phyloP scores from a whole-genome alignment of 352 stramenopile genomes.

The Phytophthora europaea region DNA sequence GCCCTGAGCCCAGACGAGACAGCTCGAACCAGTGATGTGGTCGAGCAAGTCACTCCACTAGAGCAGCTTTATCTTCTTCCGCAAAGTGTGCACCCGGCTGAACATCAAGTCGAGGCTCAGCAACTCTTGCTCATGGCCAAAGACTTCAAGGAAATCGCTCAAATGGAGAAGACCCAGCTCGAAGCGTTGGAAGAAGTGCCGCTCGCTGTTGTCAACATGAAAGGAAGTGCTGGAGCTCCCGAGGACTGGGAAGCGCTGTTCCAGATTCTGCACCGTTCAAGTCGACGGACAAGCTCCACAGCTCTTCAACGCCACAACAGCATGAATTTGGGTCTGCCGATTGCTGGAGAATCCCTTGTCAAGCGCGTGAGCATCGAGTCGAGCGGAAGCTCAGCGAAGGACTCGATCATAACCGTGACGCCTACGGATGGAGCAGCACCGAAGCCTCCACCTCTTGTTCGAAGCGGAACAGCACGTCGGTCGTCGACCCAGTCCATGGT shows the following conservation, averaged over 20 bases:
- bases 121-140: conserved; percentile 44
- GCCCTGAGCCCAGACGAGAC: not conserved
- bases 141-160: conserved; percentile 35
- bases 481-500: conserved; percentile 33
- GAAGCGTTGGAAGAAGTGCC: conserved; percentile 48
- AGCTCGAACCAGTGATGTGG: not conserved
- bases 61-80: conserved; percentile 30
- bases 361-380: conserved; percentile 7
- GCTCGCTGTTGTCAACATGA: conserved; percentile 60
- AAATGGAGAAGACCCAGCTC: conserved; percentile 47
- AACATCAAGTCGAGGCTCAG: conserved; percentile 8
- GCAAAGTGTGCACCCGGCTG: conserved; percentile 6
- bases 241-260: conserved; percentile 60
- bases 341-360: not conserved
- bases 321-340: not conserved
- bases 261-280: conserved; percentile 50
- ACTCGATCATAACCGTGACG: not conserved
- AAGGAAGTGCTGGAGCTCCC: not conserved
- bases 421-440: not conserved
- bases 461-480: conserved; percentile 10
- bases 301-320: conserved; percentile 24
- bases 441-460: not conserved
- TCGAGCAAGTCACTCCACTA: conserved; percentile 4
- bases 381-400: not conserved
- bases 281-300: conserved; percentile 36